phyloP scores from a whole-genome alignment of 306 rosid genomes.

The Oxytropis ochrocephala region DNA sequence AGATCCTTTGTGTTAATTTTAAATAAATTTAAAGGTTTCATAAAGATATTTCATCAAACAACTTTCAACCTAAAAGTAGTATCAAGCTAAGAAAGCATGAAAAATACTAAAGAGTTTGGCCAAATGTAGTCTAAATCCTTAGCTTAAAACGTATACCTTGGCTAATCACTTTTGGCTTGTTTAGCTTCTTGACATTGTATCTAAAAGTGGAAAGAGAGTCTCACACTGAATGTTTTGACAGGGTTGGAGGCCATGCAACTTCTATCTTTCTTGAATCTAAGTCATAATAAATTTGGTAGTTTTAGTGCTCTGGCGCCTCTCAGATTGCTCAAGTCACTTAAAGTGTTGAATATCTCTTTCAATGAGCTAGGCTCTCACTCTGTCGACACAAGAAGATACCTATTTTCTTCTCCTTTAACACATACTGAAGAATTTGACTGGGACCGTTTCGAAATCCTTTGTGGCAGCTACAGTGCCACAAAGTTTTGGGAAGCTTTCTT shows the following conservation, averaged over 20 bases:
- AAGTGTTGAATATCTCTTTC: constrained; percentile 57
- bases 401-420: constrained; percentile 65
- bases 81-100: too few relatives aligned
- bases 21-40: too few relatives aligned
- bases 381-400: constrained; percentile 65
- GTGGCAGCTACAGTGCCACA: constrained; percentile 20
- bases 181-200: constrained; percentile 7
- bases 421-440: constrained; percentile 55
- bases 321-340: constrained; percentile 52
- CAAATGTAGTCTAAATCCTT: background rate
- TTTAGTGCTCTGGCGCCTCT: constrained; percentile 70
- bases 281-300: constrained; percentile 63
- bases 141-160: background rate
- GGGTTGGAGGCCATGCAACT: constrained; percentile 94
- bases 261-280: constrained; percentile 66
- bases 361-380: constrained; percentile 71
- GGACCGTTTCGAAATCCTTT: constrained; percentile 31
- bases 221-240: constrained; percentile 35
- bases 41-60: too few relatives aligned
- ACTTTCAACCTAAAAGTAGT: too few relatives aligned
- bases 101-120: too few relatives aligned
- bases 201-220: background rate
- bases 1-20: too few relatives aligned
- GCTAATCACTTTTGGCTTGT: background rate
- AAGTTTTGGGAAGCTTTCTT: constrained; percentile 70